Conservation (phyloP, 2,329 filamentous ascomycete species). For the Ambrosiella xylebori region DNA sequence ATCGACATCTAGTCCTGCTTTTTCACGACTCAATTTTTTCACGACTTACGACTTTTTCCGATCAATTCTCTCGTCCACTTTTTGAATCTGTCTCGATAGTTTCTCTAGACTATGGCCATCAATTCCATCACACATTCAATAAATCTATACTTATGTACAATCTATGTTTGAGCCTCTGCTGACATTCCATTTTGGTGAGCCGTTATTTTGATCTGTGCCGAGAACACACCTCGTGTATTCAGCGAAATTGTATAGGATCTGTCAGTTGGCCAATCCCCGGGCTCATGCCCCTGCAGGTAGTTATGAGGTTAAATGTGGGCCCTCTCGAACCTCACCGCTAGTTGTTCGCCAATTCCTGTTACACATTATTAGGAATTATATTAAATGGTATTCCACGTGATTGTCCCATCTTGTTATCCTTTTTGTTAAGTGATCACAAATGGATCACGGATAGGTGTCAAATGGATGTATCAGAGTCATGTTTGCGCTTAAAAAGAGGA, state of each 20-base stretch:
- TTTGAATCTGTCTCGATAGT: background rate
- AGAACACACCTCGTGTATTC: background rate
- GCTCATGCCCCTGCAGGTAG: background rate
- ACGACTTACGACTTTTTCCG: background rate
- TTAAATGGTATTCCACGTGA: background rate
- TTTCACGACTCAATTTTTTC: slow-evolving; percentile 7
- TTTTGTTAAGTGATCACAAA: background rate
- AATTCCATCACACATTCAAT: background rate
- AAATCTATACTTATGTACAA: background rate
- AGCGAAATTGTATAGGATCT: background rate
- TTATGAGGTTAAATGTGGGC: background rate
- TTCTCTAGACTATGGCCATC: background rate
- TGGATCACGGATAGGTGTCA: too few relatives aligned
- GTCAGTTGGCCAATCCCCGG: background rate
- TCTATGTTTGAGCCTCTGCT: too few relatives aligned
- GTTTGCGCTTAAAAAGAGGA: too few relatives aligned
- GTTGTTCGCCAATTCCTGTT: background rate
- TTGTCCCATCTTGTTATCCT: background rate
- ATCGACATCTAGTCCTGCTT: background rate
- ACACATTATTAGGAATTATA: background rate
- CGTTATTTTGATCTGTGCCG: too few relatives aligned
- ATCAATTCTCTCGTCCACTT: background rate
- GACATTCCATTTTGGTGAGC: too few relatives aligned
- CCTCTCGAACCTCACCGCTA: background rate
- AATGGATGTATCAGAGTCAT: too few relatives aligned